Conservation (phyloP, 2,329 filamentous ascomycete species). For the Fusarium begoniae region DNA sequence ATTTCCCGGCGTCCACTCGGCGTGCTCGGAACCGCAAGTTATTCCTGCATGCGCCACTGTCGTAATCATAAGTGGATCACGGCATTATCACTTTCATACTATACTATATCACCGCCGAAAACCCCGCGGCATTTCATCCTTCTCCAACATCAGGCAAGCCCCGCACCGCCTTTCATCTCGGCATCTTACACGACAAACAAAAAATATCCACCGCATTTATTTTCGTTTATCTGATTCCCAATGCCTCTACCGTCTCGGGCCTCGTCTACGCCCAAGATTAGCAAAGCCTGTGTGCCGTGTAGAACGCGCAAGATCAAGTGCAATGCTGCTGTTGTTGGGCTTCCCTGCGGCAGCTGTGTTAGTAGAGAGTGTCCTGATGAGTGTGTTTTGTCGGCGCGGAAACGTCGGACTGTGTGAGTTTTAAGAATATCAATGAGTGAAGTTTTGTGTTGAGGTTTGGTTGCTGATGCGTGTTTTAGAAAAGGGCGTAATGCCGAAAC, state of each 20-base stretch:
- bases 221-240: background rate
- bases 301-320: conserved; percentile 33
- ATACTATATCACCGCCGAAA: background rate
- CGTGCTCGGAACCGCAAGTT: background rate
- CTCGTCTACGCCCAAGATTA: conserved; percentile 7
- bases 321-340: conserved; percentile 16
- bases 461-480: background rate
- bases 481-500: background rate
- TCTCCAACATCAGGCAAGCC: background rate
- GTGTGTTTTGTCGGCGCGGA: conserved; percentile 22
- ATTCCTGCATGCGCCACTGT: background rate
- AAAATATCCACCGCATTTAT: background rate
- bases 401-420: conserved; percentile 21
- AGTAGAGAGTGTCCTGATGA: background rate
- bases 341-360: conserved; percentile 28
- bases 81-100: background rate
- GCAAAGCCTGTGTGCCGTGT: conserved; percentile 32
- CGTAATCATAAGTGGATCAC: background rate
- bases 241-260: background rate
- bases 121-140: background rate
- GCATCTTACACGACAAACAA: background rate
- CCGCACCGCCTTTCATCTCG: background rate
- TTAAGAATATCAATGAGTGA: background rate
- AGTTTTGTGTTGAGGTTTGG: background rate
- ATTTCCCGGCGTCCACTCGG: background rate